These are phyloP conservation scores for Apiotrichum porosum DNA, from an alignment of 1,284 basidiomycete genomes.

Conservation along the genomic window DNA sequence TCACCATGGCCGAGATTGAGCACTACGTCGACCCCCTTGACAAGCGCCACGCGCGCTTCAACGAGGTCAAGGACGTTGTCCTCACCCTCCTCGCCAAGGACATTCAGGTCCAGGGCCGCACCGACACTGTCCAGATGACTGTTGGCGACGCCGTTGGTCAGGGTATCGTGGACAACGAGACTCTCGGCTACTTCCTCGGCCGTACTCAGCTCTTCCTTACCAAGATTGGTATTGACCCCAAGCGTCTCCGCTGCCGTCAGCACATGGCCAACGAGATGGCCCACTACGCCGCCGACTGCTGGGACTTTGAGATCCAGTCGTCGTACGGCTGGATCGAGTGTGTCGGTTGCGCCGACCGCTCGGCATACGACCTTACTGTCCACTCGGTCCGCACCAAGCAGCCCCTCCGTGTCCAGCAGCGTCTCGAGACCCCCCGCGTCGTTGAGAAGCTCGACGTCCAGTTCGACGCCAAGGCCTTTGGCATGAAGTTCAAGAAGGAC, in stretches of 20 bases:
- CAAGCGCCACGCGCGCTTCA: slow-evolving; percentile 82
- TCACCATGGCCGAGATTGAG: slow-evolving; percentile 99
- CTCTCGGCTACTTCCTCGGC: slow-evolving; percentile 93
- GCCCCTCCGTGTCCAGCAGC: slow-evolving; percentile 74
- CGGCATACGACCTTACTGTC: slow-evolving; percentile 81
- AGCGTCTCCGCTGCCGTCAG: slow-evolving; percentile 84
- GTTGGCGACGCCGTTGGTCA: slow-evolving; percentile 82
- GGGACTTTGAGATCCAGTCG: slow-evolving; percentile 97
- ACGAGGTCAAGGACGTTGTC: slow-evolving; percentile 69
- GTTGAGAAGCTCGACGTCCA: slow-evolving; percentile 69
- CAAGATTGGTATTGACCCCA: slow-evolving; percentile 88
- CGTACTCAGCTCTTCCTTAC: slow-evolving; percentile 86
- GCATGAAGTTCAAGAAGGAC: slow-evolving; percentile 85
- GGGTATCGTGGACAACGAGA: slow-evolving; percentile 92
- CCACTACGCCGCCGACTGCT: slow-evolving; percentile 97
- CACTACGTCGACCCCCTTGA: slow-evolving; percentile 95
- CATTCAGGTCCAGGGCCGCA: slow-evolving; percentile 72
- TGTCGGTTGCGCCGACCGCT: slow-evolving; percentile 97
- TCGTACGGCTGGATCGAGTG: slow-evolving; percentile 98
- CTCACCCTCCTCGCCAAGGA: slow-evolving; percentile 77
- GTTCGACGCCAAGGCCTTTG: slow-evolving; percentile 84
- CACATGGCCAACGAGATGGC: slow-evolving; percentile 99
- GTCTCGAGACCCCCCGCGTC: slow-evolving; percentile 72
- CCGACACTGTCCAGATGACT: slow-evolving; percentile 62
- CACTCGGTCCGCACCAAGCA: slow-evolving; percentile 58